Evolutionary conservation across 225 moss, liverwort and hornwort species (phyloP), one percentile per base, ranked within the genome.

Genomic region (Ulota crispa): DNA sequence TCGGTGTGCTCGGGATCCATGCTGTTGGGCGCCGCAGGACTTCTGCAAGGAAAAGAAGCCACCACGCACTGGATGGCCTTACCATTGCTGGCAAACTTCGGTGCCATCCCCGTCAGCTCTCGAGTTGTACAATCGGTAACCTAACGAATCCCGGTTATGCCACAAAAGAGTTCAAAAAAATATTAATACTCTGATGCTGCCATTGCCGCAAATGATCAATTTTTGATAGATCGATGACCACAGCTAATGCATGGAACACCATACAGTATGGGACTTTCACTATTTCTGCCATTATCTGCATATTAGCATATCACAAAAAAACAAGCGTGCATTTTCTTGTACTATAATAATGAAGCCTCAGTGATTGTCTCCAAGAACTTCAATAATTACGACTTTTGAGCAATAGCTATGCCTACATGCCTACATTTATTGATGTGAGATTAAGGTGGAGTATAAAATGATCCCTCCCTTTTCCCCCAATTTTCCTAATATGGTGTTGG

Each of bases 1-100:
- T 94, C 96, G 55, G 96, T 94, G 23, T 94, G 96, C 82, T 69
- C 92, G 37, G 94, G 96, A n/a, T 84, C 93, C 8, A 20, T 94
- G 83, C 77, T 93, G 52, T 90, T 96, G 76, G 96, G 87, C 52
- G 94, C 91, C 10, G 94, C 96, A 20, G 96, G 96, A 71, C 41
- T 94, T 73, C 61, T 96, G 84, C 84, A 92, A 78, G 96, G 91
- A 41, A 39, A 92, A 37, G 89, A 87, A 41, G 93, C 94, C 30
- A 92, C 91, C 34, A 90, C 89, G 32, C 94, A 94, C 83, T 95
- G 95, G 95, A 21, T 41, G n/a, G 0, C 0, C 42, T 34, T 70
- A 5, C 62, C 57, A 39, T 28, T 59, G 28, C 86, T 96, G 64
- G 68, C 84, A 67, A 83, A 87, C 78, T 86, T 84, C 54, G 92